Percentiles rank a stretch among this genome's conserved stretches.
Conservation (phyloP, 2,329 filamentous ascomycete genomes). For the Monosporascus ibericus region DNA sequence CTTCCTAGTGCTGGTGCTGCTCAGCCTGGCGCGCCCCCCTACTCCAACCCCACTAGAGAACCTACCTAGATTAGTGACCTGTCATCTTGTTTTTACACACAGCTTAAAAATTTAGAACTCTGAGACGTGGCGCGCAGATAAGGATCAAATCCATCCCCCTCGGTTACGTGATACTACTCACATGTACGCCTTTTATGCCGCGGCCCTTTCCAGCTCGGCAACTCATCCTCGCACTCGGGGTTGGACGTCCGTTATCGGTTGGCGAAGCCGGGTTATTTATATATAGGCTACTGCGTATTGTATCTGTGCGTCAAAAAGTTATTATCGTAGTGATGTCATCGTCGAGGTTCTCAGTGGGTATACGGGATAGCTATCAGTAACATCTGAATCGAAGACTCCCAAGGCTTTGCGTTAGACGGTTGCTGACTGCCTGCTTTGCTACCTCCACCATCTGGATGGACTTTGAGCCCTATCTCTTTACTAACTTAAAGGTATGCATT, state of each 20-base stretch:
- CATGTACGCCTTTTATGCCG: background rate
- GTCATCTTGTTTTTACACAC: background rate
- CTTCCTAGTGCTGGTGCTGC: too few relatives aligned
- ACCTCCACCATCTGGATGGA: background rate
- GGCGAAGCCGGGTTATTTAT: too few relatives aligned
- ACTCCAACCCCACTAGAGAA: background rate
- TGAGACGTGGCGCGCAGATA: background rate
- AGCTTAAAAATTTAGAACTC: background rate
- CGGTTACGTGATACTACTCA: background rate
- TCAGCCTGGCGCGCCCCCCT: too few relatives aligned
- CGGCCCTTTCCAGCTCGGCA: too few relatives aligned
- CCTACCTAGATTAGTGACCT: background rate
- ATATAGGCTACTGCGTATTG: too few relatives aligned
- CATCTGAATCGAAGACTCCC: too few relatives aligned
- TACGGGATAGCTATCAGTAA: conserved; percentile 1
- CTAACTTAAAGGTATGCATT: background rate
- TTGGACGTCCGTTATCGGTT: too few relatives aligned
- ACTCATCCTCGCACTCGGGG: too few relatives aligned
- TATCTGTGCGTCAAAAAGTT: too few relatives aligned
- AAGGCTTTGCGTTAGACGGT: background rate
- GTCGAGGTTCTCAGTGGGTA: conserved; percentile 15
- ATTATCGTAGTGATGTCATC: conserved; percentile 4
- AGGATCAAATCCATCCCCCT: background rate
- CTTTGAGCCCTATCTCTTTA: too few relatives aligned
- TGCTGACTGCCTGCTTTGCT: background rate